A percentile compares a stretch with the other conserved stretches of the same genome.
These are phyloP conservation scores for Eutrema heterophyllum DNA, from an alignment of 345 rosid species.

Conservation along the genomic window DNA sequence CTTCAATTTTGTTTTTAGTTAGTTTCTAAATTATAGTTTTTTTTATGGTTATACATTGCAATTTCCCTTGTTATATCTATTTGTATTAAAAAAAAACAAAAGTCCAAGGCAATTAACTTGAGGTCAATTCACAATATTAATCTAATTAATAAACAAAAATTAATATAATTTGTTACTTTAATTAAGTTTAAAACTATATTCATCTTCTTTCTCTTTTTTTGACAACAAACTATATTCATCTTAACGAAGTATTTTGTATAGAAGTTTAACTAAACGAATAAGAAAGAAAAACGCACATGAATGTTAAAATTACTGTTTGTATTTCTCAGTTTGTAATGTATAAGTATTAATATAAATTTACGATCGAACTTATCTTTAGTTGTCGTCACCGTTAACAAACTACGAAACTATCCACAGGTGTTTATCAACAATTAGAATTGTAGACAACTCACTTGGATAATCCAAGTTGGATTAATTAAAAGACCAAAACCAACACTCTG, in stretches of 20 bases:
- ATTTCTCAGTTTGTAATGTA: background rate
- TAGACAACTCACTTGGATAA: background rate
- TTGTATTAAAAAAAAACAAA: background rate
- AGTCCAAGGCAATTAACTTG: background rate
- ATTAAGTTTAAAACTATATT: background rate
- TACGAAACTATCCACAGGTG: background rate
- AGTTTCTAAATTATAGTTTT: no score
- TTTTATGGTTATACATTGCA: no score
- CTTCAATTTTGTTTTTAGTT: no score
- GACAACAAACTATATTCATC: no score
- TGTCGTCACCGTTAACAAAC: constrained; percentile 9
- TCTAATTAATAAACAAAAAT: background rate
- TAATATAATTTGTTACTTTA: background rate
- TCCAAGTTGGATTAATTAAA: background rate
- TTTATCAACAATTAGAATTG: constrained; percentile 3
- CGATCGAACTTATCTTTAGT: background rate
- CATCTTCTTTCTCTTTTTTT: no score
- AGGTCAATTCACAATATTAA: background rate
- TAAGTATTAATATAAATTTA: background rate
- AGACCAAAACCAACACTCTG: background rate
- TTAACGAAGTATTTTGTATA: background rate
- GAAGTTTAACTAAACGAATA: background rate
- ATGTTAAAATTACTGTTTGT: background rate
- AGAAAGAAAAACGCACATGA: background rate
- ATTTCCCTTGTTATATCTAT: background rate